phyloP scores from a whole-genome alignment of 2,329 filamentous ascomycete species.

The Hyphodiscus sp. region DNA sequence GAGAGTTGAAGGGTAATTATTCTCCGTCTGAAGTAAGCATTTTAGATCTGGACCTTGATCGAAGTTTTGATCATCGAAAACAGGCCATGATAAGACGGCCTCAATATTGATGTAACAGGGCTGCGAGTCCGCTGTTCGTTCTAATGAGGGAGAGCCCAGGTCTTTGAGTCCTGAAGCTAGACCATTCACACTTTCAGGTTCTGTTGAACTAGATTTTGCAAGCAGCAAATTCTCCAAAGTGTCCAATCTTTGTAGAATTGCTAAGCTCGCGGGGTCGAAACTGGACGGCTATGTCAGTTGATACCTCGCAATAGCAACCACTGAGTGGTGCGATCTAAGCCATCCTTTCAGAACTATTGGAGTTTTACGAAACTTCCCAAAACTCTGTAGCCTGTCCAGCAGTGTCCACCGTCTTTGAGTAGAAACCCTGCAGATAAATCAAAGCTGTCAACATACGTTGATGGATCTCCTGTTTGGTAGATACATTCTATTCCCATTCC shows the following conservation, averaged over 20 bases:
- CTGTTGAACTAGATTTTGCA: neutral
- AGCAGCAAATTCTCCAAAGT: slow-evolving; percentile 11
- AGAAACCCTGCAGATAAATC: too few species aligned
- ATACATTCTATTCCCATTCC: slow-evolving; percentile 29
- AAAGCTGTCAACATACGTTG: slow-evolving; percentile 12
- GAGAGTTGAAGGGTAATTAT: neutral
- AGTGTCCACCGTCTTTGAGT: too few species aligned
- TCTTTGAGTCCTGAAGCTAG: neutral
- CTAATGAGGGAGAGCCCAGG: neutral
- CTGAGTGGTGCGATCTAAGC: too few species aligned
- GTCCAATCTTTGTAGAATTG: slow-evolving; percentile 11
- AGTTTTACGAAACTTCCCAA: too few species aligned
- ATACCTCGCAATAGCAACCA: too few species aligned
- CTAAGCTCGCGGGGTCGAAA: slow-evolving; percentile 11
- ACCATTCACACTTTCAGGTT: neutral
- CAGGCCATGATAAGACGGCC: slow-evolving; percentile 11
- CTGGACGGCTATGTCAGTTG: neutral
- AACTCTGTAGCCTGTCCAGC: too few species aligned
- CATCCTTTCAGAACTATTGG: too few species aligned
- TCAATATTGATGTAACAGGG: slow-evolving; percentile 12
- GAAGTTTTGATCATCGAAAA: slow-evolving; percentile 24
- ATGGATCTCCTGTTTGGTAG: slow-evolving; percentile 11
- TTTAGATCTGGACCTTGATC: slow-evolving; percentile 17
- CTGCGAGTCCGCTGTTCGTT: slow-evolving; percentile 1
- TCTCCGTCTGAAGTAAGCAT: slow-evolving; percentile 7